Evolutionary conservation across 306 rosid species (phyloP), one percentile per base, ranked within the genome.

Genomic region (Glycine tomentella): DNA sequence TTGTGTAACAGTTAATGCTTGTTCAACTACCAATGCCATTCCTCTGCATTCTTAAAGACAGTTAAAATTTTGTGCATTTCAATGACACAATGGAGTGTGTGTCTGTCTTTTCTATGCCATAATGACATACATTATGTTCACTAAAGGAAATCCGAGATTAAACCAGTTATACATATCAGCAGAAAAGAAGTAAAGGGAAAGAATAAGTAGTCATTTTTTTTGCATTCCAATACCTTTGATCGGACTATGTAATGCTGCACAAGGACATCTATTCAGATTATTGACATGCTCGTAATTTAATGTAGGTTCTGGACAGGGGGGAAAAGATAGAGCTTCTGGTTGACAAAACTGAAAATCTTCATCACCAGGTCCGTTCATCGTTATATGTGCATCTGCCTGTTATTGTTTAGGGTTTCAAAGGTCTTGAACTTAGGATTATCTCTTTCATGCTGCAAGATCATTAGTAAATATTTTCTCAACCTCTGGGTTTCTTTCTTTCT

Each of bases 251-350:
- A 42, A 25, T 25, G 31, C 31, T 25, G 31, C 31, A 25, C 31
- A 25, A 25, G 31, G 74, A 42, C 55, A 55, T 34, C 65, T 51
- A 8, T 25, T 82, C 74, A 70, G 14, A 62, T 61, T 51, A 63
- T 53, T 84, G 76, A 87, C 81, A 86, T 88, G 50, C 84, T 80
- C 56, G 38, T 66, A n/a, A 74, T 80, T 69, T 74, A 31, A 81
- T 86, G 76, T 81, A 93, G 99, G 99, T 95, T 70, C 86, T 95
- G 76, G 99, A 95, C 82, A 87, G 99, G 73, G 99, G 99, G 6
- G 98, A 95, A 86, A 95, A 95, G 90, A 95, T 95, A 72, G 99
- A 95, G 87, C 99, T 95, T 88, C 83, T 95, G 69, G 99, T 95
- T 67, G 99, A 95, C 71, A 95, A 95, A 87, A 95, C 97, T 42